Conservation (phyloP, 331 rosid genomes). For the Dryas integrifolia region DNA sequence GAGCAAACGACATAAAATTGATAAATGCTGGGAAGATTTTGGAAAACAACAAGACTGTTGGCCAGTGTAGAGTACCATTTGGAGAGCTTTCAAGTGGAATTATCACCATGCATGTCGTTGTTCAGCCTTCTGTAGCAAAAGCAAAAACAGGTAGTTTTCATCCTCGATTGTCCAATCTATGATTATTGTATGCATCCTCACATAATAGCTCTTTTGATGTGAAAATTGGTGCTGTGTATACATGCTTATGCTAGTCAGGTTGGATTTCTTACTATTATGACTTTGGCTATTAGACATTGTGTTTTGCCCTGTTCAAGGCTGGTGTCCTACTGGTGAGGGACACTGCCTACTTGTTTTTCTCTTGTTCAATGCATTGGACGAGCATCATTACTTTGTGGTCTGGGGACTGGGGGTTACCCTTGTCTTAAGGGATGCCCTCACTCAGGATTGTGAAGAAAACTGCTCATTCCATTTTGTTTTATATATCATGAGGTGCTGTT, state of each 20-base stretch:
- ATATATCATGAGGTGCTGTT: not conserved
- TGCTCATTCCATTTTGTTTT: slow-evolving; percentile 1
- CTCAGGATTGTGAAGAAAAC: not conserved
- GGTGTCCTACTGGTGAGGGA: not conserved
- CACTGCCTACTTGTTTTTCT: not conserved
- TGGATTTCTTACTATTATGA: not conserved
- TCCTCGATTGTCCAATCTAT: not conserved
- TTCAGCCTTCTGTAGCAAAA: slow-evolving; percentile 71
- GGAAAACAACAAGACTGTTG: slow-evolving; percentile 86
- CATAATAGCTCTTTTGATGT: not conserved
- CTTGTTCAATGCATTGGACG: not conserved
- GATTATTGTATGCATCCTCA: too few species aligned
- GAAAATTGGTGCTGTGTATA: not conserved
- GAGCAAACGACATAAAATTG: slow-evolving; percentile 75
- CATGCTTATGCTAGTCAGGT: not conserved
- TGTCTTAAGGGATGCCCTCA: too few species aligned
- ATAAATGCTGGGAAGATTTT: slow-evolving; percentile 78
- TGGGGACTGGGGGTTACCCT: not conserved
- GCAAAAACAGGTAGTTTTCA: slow-evolving; percentile 66
- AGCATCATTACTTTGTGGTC: too few species aligned
- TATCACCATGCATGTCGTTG: slow-evolving; percentile 89
- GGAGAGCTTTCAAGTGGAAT: slow-evolving; percentile 70
- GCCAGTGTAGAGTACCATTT: slow-evolving; percentile 76
- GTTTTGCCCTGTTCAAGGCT: not conserved
- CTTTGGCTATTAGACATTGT: not conserved